A percentile compares a stretch with the other conserved stretches of the same genome.
These are phyloP conservation scores for Endotrypanum monterogeii DNA, from an alignment of 208 protist species.

Conservation along the genomic window DNA sequence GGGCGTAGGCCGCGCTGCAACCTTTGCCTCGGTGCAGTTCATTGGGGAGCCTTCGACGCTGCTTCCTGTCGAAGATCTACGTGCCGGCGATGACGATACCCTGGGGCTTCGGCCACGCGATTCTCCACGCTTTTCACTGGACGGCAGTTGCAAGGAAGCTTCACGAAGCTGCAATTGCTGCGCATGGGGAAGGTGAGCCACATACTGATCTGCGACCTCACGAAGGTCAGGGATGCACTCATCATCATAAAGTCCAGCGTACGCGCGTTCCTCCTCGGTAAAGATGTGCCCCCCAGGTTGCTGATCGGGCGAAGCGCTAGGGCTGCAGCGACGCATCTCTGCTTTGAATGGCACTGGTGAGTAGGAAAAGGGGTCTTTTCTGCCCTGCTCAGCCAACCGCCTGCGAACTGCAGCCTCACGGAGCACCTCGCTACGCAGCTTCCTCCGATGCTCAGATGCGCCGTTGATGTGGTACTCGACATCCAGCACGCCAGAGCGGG, in stretches of 20 bases:
- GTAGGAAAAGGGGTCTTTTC: slow-evolving; percentile 62
- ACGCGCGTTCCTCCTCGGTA: slow-evolving; percentile 17
- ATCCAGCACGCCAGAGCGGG: slow-evolving; percentile 20
- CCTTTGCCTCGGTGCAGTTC: background rate
- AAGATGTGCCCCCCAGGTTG: background rate
- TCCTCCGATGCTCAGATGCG: slow-evolving; percentile 23
- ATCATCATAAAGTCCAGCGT: slow-evolving; percentile 24
- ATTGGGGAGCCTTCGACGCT: background rate
- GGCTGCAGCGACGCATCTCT: slow-evolving; percentile 19
- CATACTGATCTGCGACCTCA: slow-evolving; percentile 30
- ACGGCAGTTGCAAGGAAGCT: slow-evolving; percentile 18
- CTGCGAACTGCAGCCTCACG: slow-evolving; percentile 66
- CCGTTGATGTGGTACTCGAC: slow-evolving; percentile 34
- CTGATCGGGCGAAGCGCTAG: slow-evolving; percentile 19
- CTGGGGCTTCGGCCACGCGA: slow-evolving; percentile 10
- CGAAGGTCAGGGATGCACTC: slow-evolving; percentile 14
- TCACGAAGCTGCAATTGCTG: slow-evolving; percentile 35
- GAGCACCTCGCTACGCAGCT: slow-evolving; percentile 62
- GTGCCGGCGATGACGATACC: background rate
- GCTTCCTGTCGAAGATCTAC: slow-evolving; percentile 7
- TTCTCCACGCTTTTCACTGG: slow-evolving; percentile 17
- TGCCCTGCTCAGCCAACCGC: slow-evolving; percentile 44
- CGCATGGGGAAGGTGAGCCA: slow-evolving; percentile 19
- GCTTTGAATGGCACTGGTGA: slow-evolving; percentile 44
- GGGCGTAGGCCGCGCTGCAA: background rate